phyloP scores from a whole-genome alignment of 2,329 filamentous ascomycete genomes.

The Colletotrichum magnum region DNA sequence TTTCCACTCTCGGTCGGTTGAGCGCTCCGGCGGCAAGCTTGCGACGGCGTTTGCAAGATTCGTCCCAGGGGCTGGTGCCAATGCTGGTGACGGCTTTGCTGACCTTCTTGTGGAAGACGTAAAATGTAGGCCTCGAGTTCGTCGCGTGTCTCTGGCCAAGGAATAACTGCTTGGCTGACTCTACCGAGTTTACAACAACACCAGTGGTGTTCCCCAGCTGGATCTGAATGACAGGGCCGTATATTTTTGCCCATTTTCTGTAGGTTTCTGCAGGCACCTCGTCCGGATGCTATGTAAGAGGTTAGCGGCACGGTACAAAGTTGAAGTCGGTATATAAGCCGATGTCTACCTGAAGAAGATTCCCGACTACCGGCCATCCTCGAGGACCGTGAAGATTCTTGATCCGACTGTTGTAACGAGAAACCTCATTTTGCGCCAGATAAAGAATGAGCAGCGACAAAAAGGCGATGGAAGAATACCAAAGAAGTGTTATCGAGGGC shows the following conservation, averaged over 20 bases:
- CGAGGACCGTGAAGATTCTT: constrained; percentile 36
- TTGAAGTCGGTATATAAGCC: not conserved
- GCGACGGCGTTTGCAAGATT: constrained; percentile 74
- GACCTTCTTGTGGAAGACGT: constrained; percentile 74
- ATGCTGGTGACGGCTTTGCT: constrained; percentile 58
- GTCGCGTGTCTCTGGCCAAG: constrained; percentile 76
- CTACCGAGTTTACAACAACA: constrained; percentile 76
- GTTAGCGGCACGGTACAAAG: too few relatives aligned
- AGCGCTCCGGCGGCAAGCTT: constrained; percentile 77
- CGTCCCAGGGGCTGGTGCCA: constrained; percentile 78
- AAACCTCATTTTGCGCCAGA: constrained; percentile 25
- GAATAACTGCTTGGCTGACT: constrained; percentile 75
- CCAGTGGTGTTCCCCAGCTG: constrained; percentile 65
- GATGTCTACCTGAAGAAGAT: constrained; percentile 23
- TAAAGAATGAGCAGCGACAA: not conserved
- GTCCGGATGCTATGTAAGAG: not conserved
- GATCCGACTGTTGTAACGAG: constrained; percentile 22
- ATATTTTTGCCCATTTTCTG: constrained; percentile 46
- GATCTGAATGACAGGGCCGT: constrained; percentile 51
- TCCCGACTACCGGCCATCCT: constrained; percentile 38
- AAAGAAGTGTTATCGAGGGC: not conserved
- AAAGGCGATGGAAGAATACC: not conserved
- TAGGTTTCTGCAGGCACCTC: constrained; percentile 44
- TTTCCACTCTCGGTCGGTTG: constrained; percentile 75
- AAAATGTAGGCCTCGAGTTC: constrained; percentile 75